phyloP scores from a whole-genome alignment of 495 filamentous ascomycete genomes.

The Penicillium subrubescens region DNA sequence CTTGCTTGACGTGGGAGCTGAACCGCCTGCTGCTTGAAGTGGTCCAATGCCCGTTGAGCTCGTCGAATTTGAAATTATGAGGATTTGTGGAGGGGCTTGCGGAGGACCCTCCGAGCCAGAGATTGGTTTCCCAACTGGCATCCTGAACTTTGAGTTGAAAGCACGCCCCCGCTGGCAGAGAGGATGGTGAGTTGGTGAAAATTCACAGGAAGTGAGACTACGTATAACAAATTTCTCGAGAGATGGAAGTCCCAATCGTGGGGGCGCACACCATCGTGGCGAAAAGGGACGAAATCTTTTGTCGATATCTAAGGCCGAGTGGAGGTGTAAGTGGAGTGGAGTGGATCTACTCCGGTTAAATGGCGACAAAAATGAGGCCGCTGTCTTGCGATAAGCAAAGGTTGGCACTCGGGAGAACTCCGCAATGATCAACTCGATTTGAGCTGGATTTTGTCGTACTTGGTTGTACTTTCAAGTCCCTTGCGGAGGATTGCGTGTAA shows the following conservation, averaged over 20 bases:
- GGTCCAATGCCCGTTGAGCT: background rate
- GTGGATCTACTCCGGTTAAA: conserved; percentile 15
- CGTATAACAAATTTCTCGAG: background rate
- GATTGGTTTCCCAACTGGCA: conserved; percentile 17
- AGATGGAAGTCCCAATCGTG: background rate
- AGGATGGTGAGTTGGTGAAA: background rate
- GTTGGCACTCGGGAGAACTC: background rate
- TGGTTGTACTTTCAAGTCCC: conserved; percentile 1
- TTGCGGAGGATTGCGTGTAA: conserved; percentile 17
- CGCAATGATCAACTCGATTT: background rate
- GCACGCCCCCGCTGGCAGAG: background rate
- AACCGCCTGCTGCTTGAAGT: conserved; percentile 8
- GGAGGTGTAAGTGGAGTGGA: background rate
- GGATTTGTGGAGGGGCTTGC: conserved; percentile 12
- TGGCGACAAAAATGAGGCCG: conserved; percentile 3
- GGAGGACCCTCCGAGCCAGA: conserved; percentile 14
- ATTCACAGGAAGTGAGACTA: background rate
- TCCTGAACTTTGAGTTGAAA: conserved; percentile 3
- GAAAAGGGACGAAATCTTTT: conserved; percentile 20
- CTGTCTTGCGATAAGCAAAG: background rate
- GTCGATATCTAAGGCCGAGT: conserved; percentile 16
- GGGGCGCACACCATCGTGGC: conserved; percentile 20
- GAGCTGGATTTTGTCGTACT: background rate
- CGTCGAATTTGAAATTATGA: conserved; percentile 1
- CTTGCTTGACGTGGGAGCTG: conserved; percentile 20